Conservation (phyloP, 1,139 yeast species). For the Wickerhamiella infanticola region DNA sequence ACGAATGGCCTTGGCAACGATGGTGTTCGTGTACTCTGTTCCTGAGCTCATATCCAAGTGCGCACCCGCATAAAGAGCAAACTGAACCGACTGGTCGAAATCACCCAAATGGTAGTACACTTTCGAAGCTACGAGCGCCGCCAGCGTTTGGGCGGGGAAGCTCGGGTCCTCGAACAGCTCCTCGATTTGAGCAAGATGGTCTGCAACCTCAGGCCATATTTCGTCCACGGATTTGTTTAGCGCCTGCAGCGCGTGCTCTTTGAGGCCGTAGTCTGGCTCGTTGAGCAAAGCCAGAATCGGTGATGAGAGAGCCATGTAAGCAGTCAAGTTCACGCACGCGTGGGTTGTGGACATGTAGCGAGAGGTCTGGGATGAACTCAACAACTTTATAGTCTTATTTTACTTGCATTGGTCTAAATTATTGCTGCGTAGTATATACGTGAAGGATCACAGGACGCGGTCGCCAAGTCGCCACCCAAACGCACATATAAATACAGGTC, state of each 20-base stretch:
- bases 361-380: no score
- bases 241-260: conserved; percentile 71
- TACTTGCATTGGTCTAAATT: neutral
- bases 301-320: conserved; percentile 37
- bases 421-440: neutral
- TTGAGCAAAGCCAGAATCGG: conserved; percentile 78
- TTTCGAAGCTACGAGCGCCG: conserved; percentile 86
- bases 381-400: no score
- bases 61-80: conserved; percentile 72
- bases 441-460: neutral
- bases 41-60: conserved; percentile 57
- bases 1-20: conserved; percentile 66
- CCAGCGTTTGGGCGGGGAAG: conserved; percentile 64
- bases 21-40: conserved; percentile 84
- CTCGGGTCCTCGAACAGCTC: conserved; percentile 75
- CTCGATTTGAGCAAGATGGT: conserved; percentile 70
- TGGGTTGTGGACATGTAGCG: neutral
- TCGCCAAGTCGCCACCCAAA: neutral
- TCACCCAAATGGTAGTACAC: conserved; percentile 94
- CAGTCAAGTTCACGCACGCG: neutral
- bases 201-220: conserved; percentile 96
- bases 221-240: conserved; percentile 75
- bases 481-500: neutral
- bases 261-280: conserved; percentile 65
- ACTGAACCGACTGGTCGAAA: conserved; percentile 77